These are phyloP conservation scores for Candida suzukii DNA, from an alignment of 805 yeast genomes.

Conservation along the genomic window DNA sequence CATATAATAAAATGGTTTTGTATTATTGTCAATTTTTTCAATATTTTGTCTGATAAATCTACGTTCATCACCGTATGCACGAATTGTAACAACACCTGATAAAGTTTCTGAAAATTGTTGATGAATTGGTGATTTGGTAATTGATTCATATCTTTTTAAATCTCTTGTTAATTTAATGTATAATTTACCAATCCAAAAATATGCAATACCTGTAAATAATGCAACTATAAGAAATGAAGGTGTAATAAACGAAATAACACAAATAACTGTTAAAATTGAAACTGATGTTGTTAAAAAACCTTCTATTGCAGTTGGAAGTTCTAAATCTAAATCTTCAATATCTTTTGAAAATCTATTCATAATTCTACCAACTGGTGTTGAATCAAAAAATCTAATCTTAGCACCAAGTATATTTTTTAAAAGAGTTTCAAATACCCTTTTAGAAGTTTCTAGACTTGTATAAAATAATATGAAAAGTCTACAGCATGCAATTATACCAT, in stretches of 20 bases:
- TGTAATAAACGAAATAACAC: constrained; percentile 74
- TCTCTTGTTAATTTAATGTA: constrained; percentile 84
- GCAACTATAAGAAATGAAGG: constrained; percentile 82
- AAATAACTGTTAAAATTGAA: constrained; percentile 58
- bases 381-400: constrained; percentile 81
- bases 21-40: constrained; percentile 73
- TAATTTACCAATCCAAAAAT: constrained; percentile 64
- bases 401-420: constrained; percentile 66
- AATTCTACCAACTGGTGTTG: constrained; percentile 93
- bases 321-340: constrained; percentile 91
- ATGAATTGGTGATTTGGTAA: constrained; percentile 89
- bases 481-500: constrained; percentile 46
- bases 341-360: constrained; percentile 96
- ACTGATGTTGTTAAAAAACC: constrained; percentile 62
- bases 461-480: constrained; percentile 56
- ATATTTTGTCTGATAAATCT: constrained; percentile 79
- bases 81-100: constrained; percentile 85
- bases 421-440: constrained; percentile 60
- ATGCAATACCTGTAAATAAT: constrained; percentile 49
- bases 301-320: constrained; percentile 72
- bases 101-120: constrained; percentile 94
- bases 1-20: constrained; percentile 86
- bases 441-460: constrained; percentile 75
- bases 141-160: constrained; percentile 82
- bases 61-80: constrained; percentile 92